Base-by-base conservation (phyloP, 2,329 filamentous ascomycete genomes). In the Penicillium janthinellum region DNA sequence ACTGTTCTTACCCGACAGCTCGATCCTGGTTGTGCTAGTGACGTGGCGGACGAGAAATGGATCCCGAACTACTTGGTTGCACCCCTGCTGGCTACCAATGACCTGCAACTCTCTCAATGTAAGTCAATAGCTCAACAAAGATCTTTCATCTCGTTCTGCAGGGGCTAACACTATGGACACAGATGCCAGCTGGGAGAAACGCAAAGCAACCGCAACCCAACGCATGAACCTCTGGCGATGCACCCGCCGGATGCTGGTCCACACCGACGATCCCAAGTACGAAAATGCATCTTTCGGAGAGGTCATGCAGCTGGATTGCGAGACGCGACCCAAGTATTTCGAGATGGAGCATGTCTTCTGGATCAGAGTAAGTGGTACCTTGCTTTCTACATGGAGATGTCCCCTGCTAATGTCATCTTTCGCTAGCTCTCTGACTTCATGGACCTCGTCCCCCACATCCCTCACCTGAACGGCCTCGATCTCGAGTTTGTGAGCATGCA, bases 311-410 rank as follows among this genome's bases (percentile, higher is more conserved):
- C 71, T 76, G 62, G 77, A 80, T 67, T 72, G 70, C 51, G 78
- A 79, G 65, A 78, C 77, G 25, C 69, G 73, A 53, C 77, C 77
- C 28, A 82, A 81, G 66, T 83, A 81, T 70, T 78, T 79, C 63
- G 73, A 73, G 31, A 79, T 82, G 78, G 75, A 81, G 58, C 79
- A 79, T 70, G 71, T 83, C 50, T 82, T 82, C 64, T 83, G 81
- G 81, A 76, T 83, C 60, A 79, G 77, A 73, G 78, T 81, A 73
- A 66, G 76, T 63, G 52, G 39, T 44, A 4, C 22, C 35, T 38
- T 28, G 34, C 12, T 44, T 6, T 37, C 51, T 14, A 55, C 4
- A 38, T 49, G 4, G 15, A 42, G 10, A 44, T 20, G 38, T n/a
- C 28, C 41, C 56, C 20, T 25, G 38, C 60, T 68, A 57, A 67